A percentile compares a stretch with the other conserved stretches of the same genome.
These are phyloP conservation scores for Begonia fuchsioides DNA, from an alignment of 306 rosid genomes.

Conservation along the genomic window DNA sequence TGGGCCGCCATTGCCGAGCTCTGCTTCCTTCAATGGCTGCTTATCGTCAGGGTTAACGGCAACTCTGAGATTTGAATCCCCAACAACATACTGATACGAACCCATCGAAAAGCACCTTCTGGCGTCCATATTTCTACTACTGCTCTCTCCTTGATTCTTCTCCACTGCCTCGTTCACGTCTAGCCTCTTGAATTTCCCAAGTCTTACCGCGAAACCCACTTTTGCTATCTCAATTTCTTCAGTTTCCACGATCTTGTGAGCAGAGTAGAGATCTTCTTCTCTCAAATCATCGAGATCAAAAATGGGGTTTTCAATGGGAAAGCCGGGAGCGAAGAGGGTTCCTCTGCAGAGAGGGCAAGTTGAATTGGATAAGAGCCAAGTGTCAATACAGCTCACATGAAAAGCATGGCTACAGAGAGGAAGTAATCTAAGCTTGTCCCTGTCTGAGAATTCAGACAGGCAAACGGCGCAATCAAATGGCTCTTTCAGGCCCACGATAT, in stretches of 20 bases:
- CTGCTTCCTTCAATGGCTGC: constrained; percentile 23
- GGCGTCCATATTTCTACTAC: constrained; percentile 89
- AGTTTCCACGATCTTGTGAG: constrained; percentile 42
- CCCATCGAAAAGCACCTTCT: constrained; percentile 97
- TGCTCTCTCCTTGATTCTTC: constrained; percentile 64
- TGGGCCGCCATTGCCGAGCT: constrained; percentile 23
- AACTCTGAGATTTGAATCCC: constrained; percentile 50
- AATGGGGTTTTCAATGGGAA: constrained; percentile 57
- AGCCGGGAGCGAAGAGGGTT: constrained; percentile 46
- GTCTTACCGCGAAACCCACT: constrained; percentile 70
- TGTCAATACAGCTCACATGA: constrained; percentile 83
- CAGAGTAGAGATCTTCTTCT: constrained; percentile 52
- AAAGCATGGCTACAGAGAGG: constrained; percentile 98
- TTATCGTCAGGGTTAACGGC: constrained; percentile 34
- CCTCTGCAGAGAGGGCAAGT: constrained; percentile 96
- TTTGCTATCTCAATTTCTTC: constrained; percentile 54
- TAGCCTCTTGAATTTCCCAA: constrained; percentile 66
- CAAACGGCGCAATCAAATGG: constrained; percentile 97
- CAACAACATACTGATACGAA: constrained; percentile 82
- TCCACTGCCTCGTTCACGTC: constrained; percentile 27
- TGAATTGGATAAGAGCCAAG: constrained; percentile 88
- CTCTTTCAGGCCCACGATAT: constrained; percentile 79
- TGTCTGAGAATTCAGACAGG: constrained; percentile 66
- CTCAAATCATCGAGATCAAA: constrained; percentile 64
- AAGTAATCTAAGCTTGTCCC: constrained; percentile 80